Percentiles rank a stretch among this genome's conserved stretches.
Evolutionary conservation across 495 filamentous ascomycete genomes (phyloP).

Genomic region (Tuber magnatum): DNA sequence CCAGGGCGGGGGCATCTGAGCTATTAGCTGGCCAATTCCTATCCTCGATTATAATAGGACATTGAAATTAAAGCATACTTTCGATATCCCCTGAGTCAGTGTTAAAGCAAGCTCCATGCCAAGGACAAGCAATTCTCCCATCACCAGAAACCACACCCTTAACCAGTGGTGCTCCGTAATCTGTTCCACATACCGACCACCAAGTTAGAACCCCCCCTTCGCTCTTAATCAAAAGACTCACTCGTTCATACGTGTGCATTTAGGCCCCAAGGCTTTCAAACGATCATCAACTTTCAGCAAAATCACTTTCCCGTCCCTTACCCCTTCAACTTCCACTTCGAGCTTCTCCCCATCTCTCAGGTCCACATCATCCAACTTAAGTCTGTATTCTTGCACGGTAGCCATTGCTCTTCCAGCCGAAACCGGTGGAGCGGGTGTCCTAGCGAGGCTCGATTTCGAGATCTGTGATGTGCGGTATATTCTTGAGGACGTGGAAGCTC

Average conservation of each 20-base stretch:
- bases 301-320: slow-evolving; percentile 76
- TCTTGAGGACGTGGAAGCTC: neutral
- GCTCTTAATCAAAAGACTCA: no score
- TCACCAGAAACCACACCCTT: slow-evolving; percentile 73
- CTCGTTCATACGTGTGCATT: slow-evolving; percentile 69
- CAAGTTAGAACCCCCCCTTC: slow-evolving; percentile 1
- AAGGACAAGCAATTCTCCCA: slow-evolving; percentile 82
- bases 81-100: slow-evolving; percentile 85
- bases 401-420: slow-evolving; percentile 18
- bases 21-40: slow-evolving; percentile 30
- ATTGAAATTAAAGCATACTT: slow-evolving; percentile 13
- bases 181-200: slow-evolving; percentile 3
- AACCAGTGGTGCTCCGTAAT: slow-evolving; percentile 64
- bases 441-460: neutral
- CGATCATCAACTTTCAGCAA: slow-evolving; percentile 68
- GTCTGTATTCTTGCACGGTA: slow-evolving; percentile 60
- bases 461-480: neutral
- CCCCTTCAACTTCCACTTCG: slow-evolving; percentile 82
- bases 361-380: slow-evolving; percentile 69
- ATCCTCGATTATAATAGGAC: neutral
- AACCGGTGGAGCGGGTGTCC: neutral
- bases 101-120: slow-evolving; percentile 78
- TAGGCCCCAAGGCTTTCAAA: slow-evolving; percentile 70
- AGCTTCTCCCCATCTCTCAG: slow-evolving; percentile 72
- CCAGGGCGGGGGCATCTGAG: slow-evolving; percentile 69